Percentiles rank a stretch among this genome's conserved stretches.
Conservation (phyloP, 306 rosid genomes). For the Quercus rubra region DNA sequence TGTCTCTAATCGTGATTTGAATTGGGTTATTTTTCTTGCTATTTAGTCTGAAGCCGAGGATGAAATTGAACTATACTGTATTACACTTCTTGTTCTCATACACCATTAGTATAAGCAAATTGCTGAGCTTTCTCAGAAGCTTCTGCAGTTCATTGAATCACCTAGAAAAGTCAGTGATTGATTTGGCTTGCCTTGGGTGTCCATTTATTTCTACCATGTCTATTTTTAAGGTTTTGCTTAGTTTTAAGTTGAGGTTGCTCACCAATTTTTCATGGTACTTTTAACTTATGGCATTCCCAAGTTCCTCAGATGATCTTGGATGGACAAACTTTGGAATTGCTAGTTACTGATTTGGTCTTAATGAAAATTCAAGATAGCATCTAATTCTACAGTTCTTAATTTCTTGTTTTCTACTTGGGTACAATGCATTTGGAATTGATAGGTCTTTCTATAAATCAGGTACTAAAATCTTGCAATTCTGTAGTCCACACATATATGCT, state of each 20-base stretch:
- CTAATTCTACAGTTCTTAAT: background rate
- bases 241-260: background rate
- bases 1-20: background rate
- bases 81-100: background rate
- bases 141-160: background rate
- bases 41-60: background rate
- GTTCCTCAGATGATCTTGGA: background rate
- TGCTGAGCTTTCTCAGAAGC: background rate
- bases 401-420: background rate
- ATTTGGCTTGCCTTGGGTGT: background rate
- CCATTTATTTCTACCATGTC: background rate
- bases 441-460: constrained; percentile 27
- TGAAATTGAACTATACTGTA: background rate
- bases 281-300: background rate
- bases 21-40: background rate
- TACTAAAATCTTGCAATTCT: constrained; percentile 49
- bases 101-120: background rate
- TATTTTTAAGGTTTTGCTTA: background rate
- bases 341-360: background rate
- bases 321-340: background rate
- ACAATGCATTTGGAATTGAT: background rate
- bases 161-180: background rate
- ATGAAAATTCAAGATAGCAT: background rate
- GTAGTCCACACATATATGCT: constrained; percentile 37
- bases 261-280: background rate